Percentiles rank a stretch among this genome's conserved stretches.
phyloP scores from a whole-genome alignment of 306 rosid species.

The Acacia crassicarpa region DNA sequence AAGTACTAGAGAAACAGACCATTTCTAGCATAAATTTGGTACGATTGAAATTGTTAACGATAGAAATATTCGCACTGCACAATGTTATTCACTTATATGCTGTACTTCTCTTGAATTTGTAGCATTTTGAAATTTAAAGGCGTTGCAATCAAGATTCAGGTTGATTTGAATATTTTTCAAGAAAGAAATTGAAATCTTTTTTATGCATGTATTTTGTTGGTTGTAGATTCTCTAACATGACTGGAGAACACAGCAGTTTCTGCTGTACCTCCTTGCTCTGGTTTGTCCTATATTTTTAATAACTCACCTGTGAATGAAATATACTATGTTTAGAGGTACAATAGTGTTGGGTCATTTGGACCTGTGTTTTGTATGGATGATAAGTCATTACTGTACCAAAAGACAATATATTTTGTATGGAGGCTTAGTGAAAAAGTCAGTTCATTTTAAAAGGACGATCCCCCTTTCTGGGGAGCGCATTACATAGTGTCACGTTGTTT shows the following conservation, averaged over 20 bases:
- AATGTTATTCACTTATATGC: not conserved
- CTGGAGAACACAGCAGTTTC: not conserved
- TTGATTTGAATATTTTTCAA: not conserved
- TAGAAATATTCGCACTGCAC: not conserved
- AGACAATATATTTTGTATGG: no score
- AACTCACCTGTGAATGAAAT: not conserved
- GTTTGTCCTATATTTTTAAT: not conserved
- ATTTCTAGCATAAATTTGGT: not conserved
- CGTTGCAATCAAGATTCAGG: not conserved
- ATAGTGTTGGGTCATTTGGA: no score
- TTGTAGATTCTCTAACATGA: not conserved
- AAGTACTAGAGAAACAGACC: not conserved
- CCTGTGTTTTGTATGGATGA: no score
- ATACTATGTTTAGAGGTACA: no score
- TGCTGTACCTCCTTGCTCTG: not conserved
- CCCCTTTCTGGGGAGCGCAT: no score
- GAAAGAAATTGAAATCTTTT: not conserved
- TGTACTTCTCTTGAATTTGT: not conserved
- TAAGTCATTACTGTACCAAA: no score
- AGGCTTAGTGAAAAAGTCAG: no score
- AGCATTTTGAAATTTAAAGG: not conserved
- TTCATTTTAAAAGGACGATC: no score
- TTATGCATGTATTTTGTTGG: not conserved
- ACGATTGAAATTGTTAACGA: not conserved
- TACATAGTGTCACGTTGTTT: no score